Conservation (phyloP, 2,329 filamentous ascomycete species). For the Neocucurbitaria cava region DNA sequence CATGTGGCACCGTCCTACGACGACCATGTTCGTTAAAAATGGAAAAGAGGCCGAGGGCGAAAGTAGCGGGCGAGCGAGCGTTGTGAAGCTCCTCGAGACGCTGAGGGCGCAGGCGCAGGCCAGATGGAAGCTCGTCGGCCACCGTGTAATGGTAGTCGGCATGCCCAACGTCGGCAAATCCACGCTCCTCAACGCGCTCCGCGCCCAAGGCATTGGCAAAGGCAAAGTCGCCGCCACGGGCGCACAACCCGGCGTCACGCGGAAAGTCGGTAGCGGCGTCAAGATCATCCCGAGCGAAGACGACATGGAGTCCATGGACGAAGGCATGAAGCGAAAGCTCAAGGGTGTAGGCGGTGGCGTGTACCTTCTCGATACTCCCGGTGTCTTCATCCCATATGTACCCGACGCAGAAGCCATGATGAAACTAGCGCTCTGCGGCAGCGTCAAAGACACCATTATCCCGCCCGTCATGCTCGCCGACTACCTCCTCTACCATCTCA, state of each 20-base stretch:
- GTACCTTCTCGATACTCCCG: conserved; percentile 89
- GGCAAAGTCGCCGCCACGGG: conserved; percentile 83
- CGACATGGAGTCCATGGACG: conserved; percentile 45
- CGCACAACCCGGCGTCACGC: conserved; percentile 85
- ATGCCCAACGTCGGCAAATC: conserved; percentile 99
- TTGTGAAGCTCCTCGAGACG: conserved; percentile 54
- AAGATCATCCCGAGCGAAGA: conserved; percentile 70
- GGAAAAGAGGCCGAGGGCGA: conserved; percentile 37
- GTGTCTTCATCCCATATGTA: conserved; percentile 94
- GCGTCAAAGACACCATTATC: conserved; percentile 88
- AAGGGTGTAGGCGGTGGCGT: conserved; percentile 62
- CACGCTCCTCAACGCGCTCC: conserved; percentile 86
- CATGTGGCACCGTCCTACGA: conserved; percentile 61
- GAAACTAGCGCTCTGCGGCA: conserved; percentile 89
- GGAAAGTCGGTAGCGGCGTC: conserved; percentile 82
- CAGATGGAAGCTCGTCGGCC: conserved; percentile 73
- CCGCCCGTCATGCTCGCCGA: conserved; percentile 80
- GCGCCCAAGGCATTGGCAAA: conserved; percentile 69
- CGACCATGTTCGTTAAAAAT: conserved; percentile 61
- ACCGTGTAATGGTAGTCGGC: conserved; percentile 85
- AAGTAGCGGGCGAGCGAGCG: conserved; percentile 25
- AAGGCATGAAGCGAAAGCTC: conserved; percentile 29
- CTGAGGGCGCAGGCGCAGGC: conserved; percentile 60
- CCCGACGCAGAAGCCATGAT: conserved; percentile 87
- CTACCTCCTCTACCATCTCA: conserved; percentile 87